A percentile compares a stretch with the other conserved stretches of the same genome.
These are phyloP conservation scores for Ceratobasidium sp. DNA, from an alignment of 1,284 basidiomycete species.

Conservation along the genomic window DNA sequence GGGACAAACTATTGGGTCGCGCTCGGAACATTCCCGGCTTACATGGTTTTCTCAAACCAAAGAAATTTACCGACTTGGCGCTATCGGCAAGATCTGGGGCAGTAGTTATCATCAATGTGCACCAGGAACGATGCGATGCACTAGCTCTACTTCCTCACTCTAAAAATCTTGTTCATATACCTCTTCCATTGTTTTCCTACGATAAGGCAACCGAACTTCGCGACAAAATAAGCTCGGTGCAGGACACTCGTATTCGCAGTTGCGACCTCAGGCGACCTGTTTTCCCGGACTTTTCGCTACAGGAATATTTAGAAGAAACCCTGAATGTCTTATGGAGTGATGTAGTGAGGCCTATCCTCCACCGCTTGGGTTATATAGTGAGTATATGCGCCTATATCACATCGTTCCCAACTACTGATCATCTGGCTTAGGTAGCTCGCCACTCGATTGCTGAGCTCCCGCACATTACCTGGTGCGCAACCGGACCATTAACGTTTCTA, in stretches of 20 bases:
- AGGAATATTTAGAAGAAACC: too few relatives aligned
- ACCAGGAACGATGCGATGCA: neutral
- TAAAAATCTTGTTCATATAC: too few relatives aligned
- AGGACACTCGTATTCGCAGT: too few relatives aligned
- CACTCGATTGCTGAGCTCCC: neutral
- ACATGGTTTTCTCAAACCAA: neutral
- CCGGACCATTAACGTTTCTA: neutral
- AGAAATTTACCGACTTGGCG: neutral
- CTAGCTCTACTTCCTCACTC: neutral
- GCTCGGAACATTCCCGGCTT: neutral
- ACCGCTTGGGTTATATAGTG: too few relatives aligned
- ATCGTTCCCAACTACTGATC: neutral
- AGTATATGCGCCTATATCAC: neutral
- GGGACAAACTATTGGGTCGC: neutral
- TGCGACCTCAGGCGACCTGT: too few relatives aligned
- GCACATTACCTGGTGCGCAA: constrained; percentile 5
- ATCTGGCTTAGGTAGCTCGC: neutral
- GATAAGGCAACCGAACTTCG: too few relatives aligned
- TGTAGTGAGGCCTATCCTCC: too few relatives aligned
- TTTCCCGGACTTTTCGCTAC: too few relatives aligned
- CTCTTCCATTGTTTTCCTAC: too few relatives aligned
- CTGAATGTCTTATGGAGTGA: too few relatives aligned
- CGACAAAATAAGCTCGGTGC: too few relatives aligned
- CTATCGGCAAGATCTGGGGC: neutral
- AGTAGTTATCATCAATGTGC: neutral